phyloP scores from a whole-genome alignment of 2,329 filamentous ascomycete genomes.

The Rhinocladiella mackenziei region DNA sequence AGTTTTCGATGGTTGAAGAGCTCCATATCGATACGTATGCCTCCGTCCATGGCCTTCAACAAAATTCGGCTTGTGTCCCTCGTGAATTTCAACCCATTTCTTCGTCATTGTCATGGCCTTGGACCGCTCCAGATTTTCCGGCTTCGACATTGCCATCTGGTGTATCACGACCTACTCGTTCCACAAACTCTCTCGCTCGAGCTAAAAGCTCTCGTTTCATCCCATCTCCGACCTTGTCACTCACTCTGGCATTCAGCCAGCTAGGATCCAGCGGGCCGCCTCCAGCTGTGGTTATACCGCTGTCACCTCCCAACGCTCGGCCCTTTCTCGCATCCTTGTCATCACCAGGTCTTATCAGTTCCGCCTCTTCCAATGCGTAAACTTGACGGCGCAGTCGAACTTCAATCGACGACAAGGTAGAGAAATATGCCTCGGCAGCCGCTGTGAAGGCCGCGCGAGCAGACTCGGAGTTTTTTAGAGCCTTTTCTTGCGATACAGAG shows the following conservation, averaged over 20 bases:
- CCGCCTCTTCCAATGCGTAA: constrained; percentile 74
- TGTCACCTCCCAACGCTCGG: constrained; percentile 26
- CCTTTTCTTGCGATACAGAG: constrained; percentile 8
- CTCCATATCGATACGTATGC: too few relatives aligned
- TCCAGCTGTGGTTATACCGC: constrained; percentile 43
- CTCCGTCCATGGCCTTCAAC: background rate
- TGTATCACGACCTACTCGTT: constrained; percentile 22
- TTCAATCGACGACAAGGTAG: constrained; percentile 68
- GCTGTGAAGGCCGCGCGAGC: constrained; percentile 46
- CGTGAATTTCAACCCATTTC: background rate
- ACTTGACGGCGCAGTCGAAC: constrained; percentile 72
- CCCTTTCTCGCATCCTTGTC: constrained; percentile 26
- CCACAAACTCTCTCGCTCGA: constrained; percentile 55
- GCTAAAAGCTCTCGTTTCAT: constrained; percentile 80
- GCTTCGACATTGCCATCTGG: background rate
- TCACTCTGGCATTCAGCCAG: constrained; percentile 75
- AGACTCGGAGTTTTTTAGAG: constrained; percentile 9
- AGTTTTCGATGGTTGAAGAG: too few relatives aligned
- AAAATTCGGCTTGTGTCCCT: background rate
- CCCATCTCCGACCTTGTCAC: constrained; percentile 72
- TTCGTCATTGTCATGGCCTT: background rate
- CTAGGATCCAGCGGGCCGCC: constrained; percentile 68
- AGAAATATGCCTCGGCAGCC: constrained; percentile 60
- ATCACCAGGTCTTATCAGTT: constrained; percentile 55
- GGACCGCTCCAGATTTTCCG: background rate